Evolutionary conservation across 129 eudicot species (phyloP).

Genomic region (Helichrysum umbraculigerum): DNA sequence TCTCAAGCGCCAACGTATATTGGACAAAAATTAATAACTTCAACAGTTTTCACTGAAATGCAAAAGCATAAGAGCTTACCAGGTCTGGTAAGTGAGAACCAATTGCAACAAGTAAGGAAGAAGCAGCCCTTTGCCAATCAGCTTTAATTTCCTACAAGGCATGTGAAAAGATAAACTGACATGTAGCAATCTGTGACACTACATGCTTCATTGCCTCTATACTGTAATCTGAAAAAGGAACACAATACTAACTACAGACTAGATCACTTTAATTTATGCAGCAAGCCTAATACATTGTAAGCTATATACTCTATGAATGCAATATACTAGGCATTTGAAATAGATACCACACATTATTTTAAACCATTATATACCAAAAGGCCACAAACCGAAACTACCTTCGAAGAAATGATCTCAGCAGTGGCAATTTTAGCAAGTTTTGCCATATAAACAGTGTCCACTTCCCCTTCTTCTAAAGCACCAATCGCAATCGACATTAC

Average conservation of each 20-base stretch:
- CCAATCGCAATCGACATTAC: constrained; percentile 87
- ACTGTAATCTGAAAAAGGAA: no score
- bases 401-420: constrained; percentile 82
- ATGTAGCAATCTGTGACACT: background rate
- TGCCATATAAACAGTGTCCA: constrained; percentile 64
- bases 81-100: constrained; percentile 94
- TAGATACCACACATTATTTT: background rate
- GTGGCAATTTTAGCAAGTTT: constrained; percentile 85
- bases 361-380: background rate
- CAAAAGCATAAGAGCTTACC: constrained; percentile 50
- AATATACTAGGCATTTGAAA: background rate
- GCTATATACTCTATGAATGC: background rate
- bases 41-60: constrained; percentile 5
- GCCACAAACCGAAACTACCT: constrained; percentile 44
- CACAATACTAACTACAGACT: background rate
- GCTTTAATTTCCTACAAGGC: constrained; percentile 73
- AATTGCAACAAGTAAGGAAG: constrained; percentile 85
- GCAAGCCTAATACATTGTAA: background rate
- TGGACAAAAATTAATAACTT: background rate
- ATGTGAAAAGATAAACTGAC: constrained; percentile 13
- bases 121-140: constrained; percentile 98
- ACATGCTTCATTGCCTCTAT: no score
- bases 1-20: background rate
- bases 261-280: background rate
- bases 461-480: constrained; percentile 62